A percentile compares a stretch with the other conserved stretches of the same genome.
Conservation (phyloP, 2,329 filamentous ascomycete genomes). For the Trichoderma endophyticum region DNA sequence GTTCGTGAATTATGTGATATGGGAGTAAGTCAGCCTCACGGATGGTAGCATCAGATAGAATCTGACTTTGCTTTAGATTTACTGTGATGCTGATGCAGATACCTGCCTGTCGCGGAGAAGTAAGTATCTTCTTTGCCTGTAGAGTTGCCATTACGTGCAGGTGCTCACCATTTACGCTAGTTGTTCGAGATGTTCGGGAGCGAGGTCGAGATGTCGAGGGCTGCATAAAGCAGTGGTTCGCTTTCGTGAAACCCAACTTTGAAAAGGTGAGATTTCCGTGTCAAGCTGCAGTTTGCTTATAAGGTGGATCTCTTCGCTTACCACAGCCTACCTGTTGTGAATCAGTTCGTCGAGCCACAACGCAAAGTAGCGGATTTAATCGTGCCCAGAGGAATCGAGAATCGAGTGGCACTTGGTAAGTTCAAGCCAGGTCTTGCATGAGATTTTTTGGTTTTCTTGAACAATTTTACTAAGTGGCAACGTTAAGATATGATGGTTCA, state of each 20-base stretch:
- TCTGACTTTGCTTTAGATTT: constrained; percentile 60
- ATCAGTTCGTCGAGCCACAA: constrained; percentile 84
- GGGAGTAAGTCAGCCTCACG: constrained; percentile 54
- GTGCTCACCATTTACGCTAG: constrained; percentile 39
- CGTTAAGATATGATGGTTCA: constrained; percentile 80
- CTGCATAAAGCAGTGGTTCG: constrained; percentile 97
- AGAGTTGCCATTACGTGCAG: background rate
- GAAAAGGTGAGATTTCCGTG: constrained; percentile 55
- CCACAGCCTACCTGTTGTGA: background rate
- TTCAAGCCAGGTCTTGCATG: background rate
- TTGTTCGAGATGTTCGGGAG: constrained; percentile 83
- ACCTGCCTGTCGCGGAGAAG: constrained; percentile 86
- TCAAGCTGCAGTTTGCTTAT: background rate
- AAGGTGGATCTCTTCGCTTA: background rate
- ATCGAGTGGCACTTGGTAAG: constrained; percentile 81
- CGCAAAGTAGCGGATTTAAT: constrained; percentile 91
- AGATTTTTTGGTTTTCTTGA: background rate
- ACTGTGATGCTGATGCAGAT: constrained; percentile 93
- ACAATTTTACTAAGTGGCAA: constrained; percentile 9
- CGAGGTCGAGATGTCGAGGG: constrained; percentile 89
- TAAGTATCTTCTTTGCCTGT: constrained; percentile 41
- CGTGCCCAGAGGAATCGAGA: constrained; percentile 90
- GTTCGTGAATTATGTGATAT: constrained; percentile 87
- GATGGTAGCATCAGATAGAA: background rate
- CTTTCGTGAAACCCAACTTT: constrained; percentile 94